These are phyloP conservation scores for Anisogramma anomala DNA, from an alignment of 2,329 filamentous ascomycete species.

Conservation along the genomic window DNA sequence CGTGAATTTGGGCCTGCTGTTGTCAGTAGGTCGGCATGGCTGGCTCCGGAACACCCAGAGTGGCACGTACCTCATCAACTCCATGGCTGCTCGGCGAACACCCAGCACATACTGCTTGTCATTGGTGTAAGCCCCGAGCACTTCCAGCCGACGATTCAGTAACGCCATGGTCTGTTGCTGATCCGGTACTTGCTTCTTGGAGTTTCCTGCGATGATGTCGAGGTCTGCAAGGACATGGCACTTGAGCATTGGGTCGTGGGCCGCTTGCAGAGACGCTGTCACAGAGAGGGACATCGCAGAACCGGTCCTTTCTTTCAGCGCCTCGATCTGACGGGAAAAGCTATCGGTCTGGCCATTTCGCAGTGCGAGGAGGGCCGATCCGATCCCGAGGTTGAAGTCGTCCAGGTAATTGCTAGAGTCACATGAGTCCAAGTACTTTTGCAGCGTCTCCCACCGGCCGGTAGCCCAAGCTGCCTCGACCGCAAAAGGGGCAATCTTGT, in stretches of 20 bases:
- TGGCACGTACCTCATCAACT: conserved; percentile 51
- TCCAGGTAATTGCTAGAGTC: conserved; percentile 37
- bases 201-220: conserved; percentile 55
- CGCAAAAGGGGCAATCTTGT: conserved; percentile 66
- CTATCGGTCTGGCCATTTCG: conserved; percentile 36
- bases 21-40: conserved; percentile 20
- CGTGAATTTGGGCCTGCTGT: conserved; percentile 44
- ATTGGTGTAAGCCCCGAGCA: conserved; percentile 75
- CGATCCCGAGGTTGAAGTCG: conserved; percentile 78
- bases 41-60: too few species aligned
- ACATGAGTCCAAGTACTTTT: conserved; percentile 50
- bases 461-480: conserved; percentile 89
- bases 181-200: conserved; percentile 29
- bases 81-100: conserved; percentile 77
- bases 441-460: conserved; percentile 65
- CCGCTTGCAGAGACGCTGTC: conserved; percentile 71
- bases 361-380: conserved; percentile 52
- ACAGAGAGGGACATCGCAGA: conserved; percentile 63
- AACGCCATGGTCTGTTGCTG: conserved; percentile 37
- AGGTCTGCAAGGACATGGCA: conserved; percentile 82
- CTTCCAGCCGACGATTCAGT: conserved; percentile 68
- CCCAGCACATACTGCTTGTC: conserved; percentile 93
- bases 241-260: conserved; percentile 73
- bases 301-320: conserved; percentile 58
- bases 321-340: conserved; percentile 48